A percentile compares a stretch with the other conserved stretches of the same genome.
phyloP scores from a whole-genome alignment of 75 land plant genomes.

The Azolla pinnata region DNA sequence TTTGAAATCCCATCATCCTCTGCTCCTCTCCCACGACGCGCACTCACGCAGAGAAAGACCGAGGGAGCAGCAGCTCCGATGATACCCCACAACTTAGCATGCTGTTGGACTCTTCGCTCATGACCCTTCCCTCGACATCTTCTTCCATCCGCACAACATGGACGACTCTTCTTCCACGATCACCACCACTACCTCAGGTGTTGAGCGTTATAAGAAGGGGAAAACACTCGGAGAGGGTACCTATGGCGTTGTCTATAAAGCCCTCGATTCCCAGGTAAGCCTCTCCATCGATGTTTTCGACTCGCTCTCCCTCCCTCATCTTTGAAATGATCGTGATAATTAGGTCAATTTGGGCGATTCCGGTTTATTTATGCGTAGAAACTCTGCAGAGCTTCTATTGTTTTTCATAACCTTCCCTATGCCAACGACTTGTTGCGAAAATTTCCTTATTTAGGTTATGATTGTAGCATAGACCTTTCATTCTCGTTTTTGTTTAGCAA shows the following conservation, averaged over 20 bases:
- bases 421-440: too few species aligned
- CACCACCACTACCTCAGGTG: too few species aligned
- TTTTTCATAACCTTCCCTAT: too few species aligned
- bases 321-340: neutral
- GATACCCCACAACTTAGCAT: neutral
- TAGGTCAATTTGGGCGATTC: neutral
- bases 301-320: too few species aligned
- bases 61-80: neutral
- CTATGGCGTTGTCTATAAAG: slow-evolving; percentile 90
- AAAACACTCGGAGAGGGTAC: slow-evolving; percentile 84
- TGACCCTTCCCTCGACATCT: neutral
- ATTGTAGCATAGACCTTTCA: too few species aligned
- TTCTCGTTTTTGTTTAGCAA: too few species aligned
- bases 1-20: neutral
- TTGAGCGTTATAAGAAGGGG: slow-evolving; percentile 72
- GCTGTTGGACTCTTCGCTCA: neutral
- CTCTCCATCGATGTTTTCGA: too few species aligned
- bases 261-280: slow-evolving; percentile 69
- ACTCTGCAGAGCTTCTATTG: too few species aligned
- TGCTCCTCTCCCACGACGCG: neutral
- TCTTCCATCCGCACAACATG: neutral
- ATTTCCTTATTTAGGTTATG: too few species aligned
- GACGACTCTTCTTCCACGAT: slow-evolving; percentile 7
- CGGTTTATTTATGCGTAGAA: too few species aligned
- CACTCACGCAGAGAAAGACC: neutral